phyloP scores from a whole-genome alignment of 305 asterid species.

The Rubia balearica region DNA sequence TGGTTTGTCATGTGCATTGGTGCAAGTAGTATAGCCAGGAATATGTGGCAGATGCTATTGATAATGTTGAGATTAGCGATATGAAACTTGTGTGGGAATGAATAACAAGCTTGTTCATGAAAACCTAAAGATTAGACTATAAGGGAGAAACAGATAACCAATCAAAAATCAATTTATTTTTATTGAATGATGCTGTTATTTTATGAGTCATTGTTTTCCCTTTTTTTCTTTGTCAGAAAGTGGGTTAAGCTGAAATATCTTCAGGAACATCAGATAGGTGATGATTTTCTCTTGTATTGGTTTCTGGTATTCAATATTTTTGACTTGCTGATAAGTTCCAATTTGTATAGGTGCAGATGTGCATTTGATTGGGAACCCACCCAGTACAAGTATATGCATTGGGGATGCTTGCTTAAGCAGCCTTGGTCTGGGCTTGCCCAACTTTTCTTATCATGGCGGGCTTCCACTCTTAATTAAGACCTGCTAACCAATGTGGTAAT shows the following conservation, averaged over 20 bases:
- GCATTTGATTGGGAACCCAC: not conserved
- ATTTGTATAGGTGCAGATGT: not conserved
- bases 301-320: not conserved
- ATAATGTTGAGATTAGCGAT: not conserved
- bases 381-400: not conserved
- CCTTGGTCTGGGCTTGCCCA: constrained; percentile 5
- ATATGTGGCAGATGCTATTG: not conserved
- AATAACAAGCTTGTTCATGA: not conserved
- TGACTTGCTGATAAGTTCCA: not conserved
- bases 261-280: not conserved
- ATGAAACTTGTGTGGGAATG: not conserved
- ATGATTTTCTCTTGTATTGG: not conserved
- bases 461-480: not conserved
- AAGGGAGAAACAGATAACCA: not conserved
- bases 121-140: not conserved
- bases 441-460: not conserved
- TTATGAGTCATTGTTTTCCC: not conserved
- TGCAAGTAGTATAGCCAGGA: constrained; percentile 5
- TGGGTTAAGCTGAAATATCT: not conserved
- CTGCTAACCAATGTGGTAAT: not conserved
- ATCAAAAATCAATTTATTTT: not conserved
- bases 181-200: not conserved
- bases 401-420: constrained; percentile 4
- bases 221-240: not conserved
- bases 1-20: not conserved